Evolutionary conservation across 306 rosid genomes (phyloP), one percentile per base, ranked within the genome.

Genomic region (Alnus glutinosa): DNA sequence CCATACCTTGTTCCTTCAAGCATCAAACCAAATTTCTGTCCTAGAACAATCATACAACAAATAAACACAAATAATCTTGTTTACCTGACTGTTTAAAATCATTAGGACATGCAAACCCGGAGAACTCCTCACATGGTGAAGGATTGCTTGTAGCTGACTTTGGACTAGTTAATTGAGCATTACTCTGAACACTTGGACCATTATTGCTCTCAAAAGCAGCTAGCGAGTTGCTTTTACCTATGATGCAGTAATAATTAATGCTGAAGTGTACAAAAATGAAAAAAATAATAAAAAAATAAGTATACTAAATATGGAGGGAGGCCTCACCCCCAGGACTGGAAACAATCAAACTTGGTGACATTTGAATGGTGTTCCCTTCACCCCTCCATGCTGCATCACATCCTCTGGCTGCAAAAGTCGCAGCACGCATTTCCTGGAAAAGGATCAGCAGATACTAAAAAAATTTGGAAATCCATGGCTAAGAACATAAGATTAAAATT

Each of bases 81-180:
- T 44, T 88, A 92, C 98, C 96, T 86, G 96, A 80, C 80, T 89
- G 90, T 80, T 75, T 80, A 28, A 30, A 81, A 70, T 74, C 86
- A 85, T 80, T 81, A 75, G 87, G 83, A 77, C 86, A 80, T 55
- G 86, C 78, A 85, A 89, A 88, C 74, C 89, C 92, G 1, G 92
- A 91, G 82, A 92, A 91, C 71, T 89, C 90, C 39, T 92, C 92
- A 15, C 70, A 86, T 49, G 81, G 85, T 32, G 87, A 81, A 86
- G 88, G 55, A 88, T 84, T 85, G 62, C 76, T 74, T 57, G 64
- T 73, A 36, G 70, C 76, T 47, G 79, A 19, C 75, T 86, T 82
- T 55, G 89, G 88, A 81, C 84, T 77, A 54, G 85, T 77, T 83
- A 78, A 70, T 61, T 85, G 91, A 87, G 84, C 87, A 84, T 89